phyloP scores from a whole-genome alignment of 805 yeast species.

The Sugiyamaella valdiviana region DNA sequence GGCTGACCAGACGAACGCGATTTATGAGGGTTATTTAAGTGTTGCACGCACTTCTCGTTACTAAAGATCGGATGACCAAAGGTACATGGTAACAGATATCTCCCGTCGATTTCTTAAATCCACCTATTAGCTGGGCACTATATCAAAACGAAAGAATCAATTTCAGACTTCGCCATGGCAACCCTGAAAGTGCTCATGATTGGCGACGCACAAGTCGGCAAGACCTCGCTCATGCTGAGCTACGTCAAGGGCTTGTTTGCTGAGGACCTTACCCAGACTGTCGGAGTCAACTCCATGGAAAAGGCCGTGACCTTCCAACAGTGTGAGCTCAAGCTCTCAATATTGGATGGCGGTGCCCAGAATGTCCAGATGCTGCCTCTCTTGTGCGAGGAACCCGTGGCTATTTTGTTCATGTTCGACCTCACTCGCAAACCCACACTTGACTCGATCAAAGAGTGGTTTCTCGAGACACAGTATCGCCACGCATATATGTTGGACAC shows the following conservation, averaged over 20 bases:
- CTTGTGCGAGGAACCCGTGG: constrained; percentile 87
- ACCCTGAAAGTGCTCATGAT: constrained; percentile 78
- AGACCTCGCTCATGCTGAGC: constrained; percentile 92
- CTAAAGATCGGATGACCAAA: too few species aligned
- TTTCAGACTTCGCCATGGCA: too few species aligned
- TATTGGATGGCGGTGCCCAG: constrained; percentile 97
- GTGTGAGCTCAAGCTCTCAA: constrained; percentile 82
- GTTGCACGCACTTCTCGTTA: too few species aligned
- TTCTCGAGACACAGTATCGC: constrained; percentile 81
- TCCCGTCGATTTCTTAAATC: too few species aligned
- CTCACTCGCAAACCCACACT: constrained; percentile 79
- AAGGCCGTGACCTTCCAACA: constrained; percentile 75
- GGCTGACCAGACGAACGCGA: too few species aligned
- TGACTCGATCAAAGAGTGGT: constrained; percentile 91
- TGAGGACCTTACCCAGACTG: constrained; percentile 85
- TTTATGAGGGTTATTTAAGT: too few species aligned
- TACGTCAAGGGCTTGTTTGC: constrained; percentile 93
- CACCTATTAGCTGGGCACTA: too few species aligned
- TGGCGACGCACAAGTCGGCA: constrained; percentile 95
- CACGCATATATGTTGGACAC: too few species aligned
- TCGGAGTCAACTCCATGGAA: constrained; percentile 94
- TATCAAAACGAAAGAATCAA: too few species aligned
- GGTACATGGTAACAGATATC: too few species aligned
- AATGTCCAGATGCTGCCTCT: constrained; percentile 92
- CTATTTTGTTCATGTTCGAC: constrained; percentile 85